Percentiles rank a stretch among this genome's conserved stretches.
Conservation (phyloP, 73 alveolate genomes). For the Paraurostyla sp. region DNA sequence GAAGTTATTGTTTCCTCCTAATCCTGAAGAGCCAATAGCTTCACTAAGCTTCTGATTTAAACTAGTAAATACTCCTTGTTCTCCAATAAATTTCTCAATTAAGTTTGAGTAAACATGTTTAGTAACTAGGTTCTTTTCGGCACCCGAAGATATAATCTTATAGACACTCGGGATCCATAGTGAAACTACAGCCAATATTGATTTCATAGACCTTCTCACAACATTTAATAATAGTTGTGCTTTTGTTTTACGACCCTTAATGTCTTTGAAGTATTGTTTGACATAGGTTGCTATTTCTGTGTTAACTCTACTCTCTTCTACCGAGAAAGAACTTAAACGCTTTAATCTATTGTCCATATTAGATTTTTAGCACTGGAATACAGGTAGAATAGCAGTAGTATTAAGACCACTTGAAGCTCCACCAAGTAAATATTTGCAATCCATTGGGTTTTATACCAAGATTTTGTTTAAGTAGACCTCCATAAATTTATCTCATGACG, state of each 20-base stretch:
- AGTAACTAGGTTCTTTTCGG: background rate
- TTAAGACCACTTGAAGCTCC: no score
- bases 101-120: constrained; percentile 13
- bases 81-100: constrained; percentile 18
- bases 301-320: constrained; percentile 10
- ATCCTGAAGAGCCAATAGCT: no score
- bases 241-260: background rate
- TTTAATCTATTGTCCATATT: background rate
- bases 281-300: constrained; percentile 31
- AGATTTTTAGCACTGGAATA: no score
- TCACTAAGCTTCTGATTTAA: background rate
- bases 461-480: background rate
- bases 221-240: background rate
- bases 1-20: no score
- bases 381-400: no score
- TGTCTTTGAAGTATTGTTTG: background rate
- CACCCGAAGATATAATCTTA: background rate
- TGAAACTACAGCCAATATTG: constrained; percentile 1
- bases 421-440: background rate
- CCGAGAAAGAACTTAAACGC: constrained; percentile 11
- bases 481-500: background rate
- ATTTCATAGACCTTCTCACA: background rate
- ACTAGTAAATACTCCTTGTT: background rate
- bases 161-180: constrained; percentile 33
- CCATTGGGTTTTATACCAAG: background rate